Evolutionary conservation across 2,329 filamentous ascomycete species (phyloP), one percentile per base, ranked within the genome.

Genomic region (Metarhizium robertsii): DNA sequence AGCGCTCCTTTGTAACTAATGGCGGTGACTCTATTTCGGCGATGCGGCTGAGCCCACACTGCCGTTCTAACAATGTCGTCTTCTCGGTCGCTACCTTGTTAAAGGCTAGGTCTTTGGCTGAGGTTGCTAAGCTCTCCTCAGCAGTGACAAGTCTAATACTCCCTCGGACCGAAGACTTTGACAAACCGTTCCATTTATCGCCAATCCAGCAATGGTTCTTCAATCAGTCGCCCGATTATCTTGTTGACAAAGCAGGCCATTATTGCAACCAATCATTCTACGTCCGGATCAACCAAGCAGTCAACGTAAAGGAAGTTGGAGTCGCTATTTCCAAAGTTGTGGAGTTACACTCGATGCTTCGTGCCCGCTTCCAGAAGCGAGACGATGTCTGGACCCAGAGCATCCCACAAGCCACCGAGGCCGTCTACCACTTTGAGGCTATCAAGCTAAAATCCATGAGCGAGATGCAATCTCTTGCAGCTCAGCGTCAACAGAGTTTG

Each of bases 21-120:
- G 74, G 75, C 2, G 75, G 75, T 2, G 74, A 77, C 51, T 76
- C 74, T 14, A 75, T 77, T 36, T 62, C 64, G 2, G 73, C 74
- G 2, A 77, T 77, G 64, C 66, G 69, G 10, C 63, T 75, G 13
- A 66, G 68, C 5, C 73, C 78, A 13, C 62, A 66, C 3, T 71
- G 68, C 42, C 66, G 67, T 8, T 62, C 65, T 6, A 62, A 64
- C 2, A 64, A 63, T 1, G 56, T 73, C 2, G 53, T 57, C 32
- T 57, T 72, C 10, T 65, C 67, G 0, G 68, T 73, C 34, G 47
- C 53, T 11, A 50, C 38, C 11, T 43, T 54, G 20, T 47, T 54
- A 2, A 50, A 36, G 53, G 47, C 47, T 4, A 54, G 32, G 14
- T 50, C 53, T 3, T 36, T 54, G 42, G 47, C 53, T 7, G 53